phyloP scores from a whole-genome alignment of 768 basidiomycete genomes.

The Mrakia blollopis region DNA sequence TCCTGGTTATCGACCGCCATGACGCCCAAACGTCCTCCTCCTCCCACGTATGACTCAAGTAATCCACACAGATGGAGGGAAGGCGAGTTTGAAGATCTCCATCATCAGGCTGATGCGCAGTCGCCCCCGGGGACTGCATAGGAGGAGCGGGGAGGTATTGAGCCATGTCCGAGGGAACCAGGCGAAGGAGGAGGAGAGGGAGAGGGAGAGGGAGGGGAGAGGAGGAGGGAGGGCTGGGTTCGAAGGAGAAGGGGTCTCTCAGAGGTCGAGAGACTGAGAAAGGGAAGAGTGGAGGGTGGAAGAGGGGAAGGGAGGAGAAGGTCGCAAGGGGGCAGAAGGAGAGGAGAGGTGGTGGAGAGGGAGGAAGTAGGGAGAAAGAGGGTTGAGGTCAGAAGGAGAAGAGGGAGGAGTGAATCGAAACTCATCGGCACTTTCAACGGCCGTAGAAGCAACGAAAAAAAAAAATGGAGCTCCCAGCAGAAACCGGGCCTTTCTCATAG shows the following conservation, averaged over 20 bases:
- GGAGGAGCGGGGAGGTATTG: constrained; percentile 29
- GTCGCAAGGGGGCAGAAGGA: neutral
- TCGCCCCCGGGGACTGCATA: constrained; percentile 14
- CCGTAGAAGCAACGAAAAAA: too few species aligned
- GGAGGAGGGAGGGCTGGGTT: neutral
- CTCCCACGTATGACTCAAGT: constrained; percentile 93
- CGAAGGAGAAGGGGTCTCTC: neutral
- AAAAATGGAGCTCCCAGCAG: too few species aligned
- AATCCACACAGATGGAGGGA: constrained; percentile 92
- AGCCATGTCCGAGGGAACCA: constrained; percentile 9
- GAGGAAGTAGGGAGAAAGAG: neutral
- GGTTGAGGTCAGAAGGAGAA: neutral
- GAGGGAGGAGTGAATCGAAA: neutral
- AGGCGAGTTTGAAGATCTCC: constrained; percentile 66
- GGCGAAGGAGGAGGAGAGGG: neutral
- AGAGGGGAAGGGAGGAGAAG: neutral
- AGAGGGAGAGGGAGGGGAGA: neutral
- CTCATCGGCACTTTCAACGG: too few species aligned
- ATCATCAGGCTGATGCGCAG: constrained; percentile 42
- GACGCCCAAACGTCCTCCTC: constrained; percentile 98
- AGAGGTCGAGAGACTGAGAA: neutral
- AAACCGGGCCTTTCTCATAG: too few species aligned
- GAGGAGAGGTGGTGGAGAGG: neutral
- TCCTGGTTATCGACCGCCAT: constrained; percentile 97
- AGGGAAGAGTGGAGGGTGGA: neutral